Percentiles rank a stretch among this genome's conserved stretches.
Evolutionary conservation across 2,329 filamentous ascomycete genomes (phyloP).

Genomic region (Cephalotrichum gorgonifer): DNA sequence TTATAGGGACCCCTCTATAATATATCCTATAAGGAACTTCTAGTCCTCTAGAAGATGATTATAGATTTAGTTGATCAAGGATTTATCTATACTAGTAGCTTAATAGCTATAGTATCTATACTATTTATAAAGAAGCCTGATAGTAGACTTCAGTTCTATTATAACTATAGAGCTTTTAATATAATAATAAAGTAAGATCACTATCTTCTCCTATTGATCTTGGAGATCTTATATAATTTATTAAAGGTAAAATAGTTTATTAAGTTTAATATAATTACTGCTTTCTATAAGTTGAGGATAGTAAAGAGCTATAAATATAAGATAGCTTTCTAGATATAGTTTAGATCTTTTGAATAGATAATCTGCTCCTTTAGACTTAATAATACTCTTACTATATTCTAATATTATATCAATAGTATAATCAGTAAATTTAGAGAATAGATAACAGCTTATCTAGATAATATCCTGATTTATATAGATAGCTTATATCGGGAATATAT

Average conservation of each 20-base stretch:
- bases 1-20: not conserved
- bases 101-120: not conserved
- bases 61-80: not conserved
- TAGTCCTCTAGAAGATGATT: too few species aligned
- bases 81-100: not conserved
- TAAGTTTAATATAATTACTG: too few species aligned
- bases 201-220: not conserved
- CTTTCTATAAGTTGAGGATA: too few species aligned
- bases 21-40: not conserved
- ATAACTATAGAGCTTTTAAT: not conserved
- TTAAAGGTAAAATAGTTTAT: not conserved
- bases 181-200: not conserved
- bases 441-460: not conserved
- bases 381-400: not conserved
- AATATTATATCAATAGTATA: not conserved
- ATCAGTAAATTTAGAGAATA: not conserved
- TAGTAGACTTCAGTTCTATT: not conserved
- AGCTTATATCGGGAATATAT: not conserved
- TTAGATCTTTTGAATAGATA: not conserved
- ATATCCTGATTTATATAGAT: not conserved
- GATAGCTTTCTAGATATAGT: not conserved
- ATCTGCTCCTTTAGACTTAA: not conserved
- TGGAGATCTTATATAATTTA: not conserved
- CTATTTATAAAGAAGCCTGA: not conserved
- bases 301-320: not conserved